These are phyloP conservation scores for Artemisia argyi DNA, from an alignment of 129 eudicot genomes.

Conservation along the genomic window DNA sequence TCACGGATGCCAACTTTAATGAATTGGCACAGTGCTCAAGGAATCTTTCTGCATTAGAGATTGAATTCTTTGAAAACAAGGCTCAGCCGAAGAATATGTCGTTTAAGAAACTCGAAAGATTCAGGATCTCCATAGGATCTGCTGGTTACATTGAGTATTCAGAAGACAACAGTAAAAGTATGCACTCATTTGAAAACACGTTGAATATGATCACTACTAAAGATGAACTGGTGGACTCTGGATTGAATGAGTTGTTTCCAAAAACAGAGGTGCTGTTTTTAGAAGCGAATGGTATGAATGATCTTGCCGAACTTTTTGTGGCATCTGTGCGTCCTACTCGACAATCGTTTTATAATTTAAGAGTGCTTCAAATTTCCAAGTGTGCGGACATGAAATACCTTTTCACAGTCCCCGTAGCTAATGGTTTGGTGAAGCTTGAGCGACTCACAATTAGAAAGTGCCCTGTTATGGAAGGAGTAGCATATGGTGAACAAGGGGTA, in stretches of 20 bases:
- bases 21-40: background rate
- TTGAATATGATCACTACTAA: background rate
- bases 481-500: background rate
- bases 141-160: background rate
- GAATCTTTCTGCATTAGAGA: background rate
- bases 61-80: background rate
- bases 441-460: background rate
- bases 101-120: background rate
- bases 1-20: background rate
- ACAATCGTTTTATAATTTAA: background rate
- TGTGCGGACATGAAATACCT: constrained; percentile 3
- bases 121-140: background rate
- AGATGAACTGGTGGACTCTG: background rate
- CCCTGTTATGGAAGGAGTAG: background rate
- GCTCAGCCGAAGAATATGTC: background rate
- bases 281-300: background rate
- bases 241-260: background rate
- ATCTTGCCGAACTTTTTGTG: background rate
- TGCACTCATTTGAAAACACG: background rate
- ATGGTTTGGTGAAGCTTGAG: background rate
- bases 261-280: background rate
- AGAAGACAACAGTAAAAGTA: background rate
- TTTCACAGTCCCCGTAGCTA: background rate
- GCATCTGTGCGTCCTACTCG: background rate
- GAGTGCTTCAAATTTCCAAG: background rate